A percentile compares a stretch with the other conserved stretches of the same genome.
Conservation (phyloP, 768 basidiomycete species). For the Leccinum rimulosum region DNA sequence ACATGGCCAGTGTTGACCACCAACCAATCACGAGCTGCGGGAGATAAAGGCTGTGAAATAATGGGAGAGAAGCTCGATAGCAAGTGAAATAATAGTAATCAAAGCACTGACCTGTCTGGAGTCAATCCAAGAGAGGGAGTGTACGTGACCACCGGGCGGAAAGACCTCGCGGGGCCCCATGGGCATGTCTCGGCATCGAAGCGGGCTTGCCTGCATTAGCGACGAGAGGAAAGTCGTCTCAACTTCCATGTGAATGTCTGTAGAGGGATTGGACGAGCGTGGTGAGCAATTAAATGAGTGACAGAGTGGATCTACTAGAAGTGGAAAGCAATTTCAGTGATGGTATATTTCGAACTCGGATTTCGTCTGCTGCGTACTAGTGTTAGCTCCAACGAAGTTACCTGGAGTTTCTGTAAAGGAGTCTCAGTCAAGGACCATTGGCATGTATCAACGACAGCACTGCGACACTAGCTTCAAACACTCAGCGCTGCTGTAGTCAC, state of each 20-base stretch:
- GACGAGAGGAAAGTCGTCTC: not conserved
- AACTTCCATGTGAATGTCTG: not conserved
- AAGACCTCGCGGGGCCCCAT: not conserved
- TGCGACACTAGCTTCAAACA: not conserved
- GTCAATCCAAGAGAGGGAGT: not conserved
- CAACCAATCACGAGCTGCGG: not conserved
- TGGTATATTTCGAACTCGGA: not conserved
- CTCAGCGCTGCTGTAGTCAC: not conserved
- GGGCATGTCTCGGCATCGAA: not conserved
- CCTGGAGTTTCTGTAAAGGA: conserved; percentile 1
- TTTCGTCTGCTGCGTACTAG: not conserved
- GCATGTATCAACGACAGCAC: not conserved
- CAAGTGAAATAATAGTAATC: not conserved
- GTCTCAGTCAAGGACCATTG: not conserved
- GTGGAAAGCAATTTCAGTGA: not conserved
- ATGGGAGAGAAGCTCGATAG: not conserved
- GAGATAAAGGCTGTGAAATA: not conserved
- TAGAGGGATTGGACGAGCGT: not conserved
- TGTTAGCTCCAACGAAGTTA: not conserved
- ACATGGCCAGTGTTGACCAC: not conserved
- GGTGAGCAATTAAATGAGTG: no score
- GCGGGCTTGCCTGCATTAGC: not conserved
- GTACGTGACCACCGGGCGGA: not conserved
- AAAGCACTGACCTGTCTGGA: not conserved
- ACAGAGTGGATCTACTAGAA: not conserved